Base-by-base conservation (phyloP, 2,329 filamentous ascomycete genomes). In the Xylariaceae sp. region DNA sequence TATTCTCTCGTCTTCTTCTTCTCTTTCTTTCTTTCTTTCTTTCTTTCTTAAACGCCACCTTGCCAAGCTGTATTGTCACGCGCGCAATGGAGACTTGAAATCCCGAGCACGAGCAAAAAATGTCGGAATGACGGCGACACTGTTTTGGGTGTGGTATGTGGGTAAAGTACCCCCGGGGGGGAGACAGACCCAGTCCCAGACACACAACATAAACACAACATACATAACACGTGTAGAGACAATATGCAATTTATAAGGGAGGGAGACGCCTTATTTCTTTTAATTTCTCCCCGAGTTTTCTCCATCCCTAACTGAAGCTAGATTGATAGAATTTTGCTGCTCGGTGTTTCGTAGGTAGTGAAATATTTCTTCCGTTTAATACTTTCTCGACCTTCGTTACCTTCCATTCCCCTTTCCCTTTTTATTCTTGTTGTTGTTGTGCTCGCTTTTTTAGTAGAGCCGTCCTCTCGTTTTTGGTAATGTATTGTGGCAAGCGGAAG, bases 381-480 rank as follows among this genome's bases (percentile, higher is more conserved):
- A 56, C 54, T 51, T 37, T 40, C 27, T 51, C 40, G 42, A 47
- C 37, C 46, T 34, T 57, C 35, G 37, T 57, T 9, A 9, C 32
- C 34, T 46, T 46, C 19, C 43, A 42, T 51, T 59, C 51, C 40
- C 50, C 53, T 45, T 30, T 39, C 37, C 49, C 34, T 30, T 47
- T n/a, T 43, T 52, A 57, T 45, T 55, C 60, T 54, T 54, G 56
- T 6, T 27, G 7, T 27, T 27, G 50, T 41, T 19, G 37, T 57
- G 62, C 62, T 55, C 60, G 46, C 19, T 19, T 19, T 19, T 19
- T 49, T 57, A 48, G 56, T 49, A 57, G 60, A 57, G 60, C 64
- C 56, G 60, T 67, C 64, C 63, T 35, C 50, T 67, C 62, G 47
- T 65, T 65, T 53, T 19, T 19, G 19, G 19, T 19, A 19, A 19